Conservation (phyloP, 176 grass and related monocot genomes). For the Calamus simplicifolius region DNA sequence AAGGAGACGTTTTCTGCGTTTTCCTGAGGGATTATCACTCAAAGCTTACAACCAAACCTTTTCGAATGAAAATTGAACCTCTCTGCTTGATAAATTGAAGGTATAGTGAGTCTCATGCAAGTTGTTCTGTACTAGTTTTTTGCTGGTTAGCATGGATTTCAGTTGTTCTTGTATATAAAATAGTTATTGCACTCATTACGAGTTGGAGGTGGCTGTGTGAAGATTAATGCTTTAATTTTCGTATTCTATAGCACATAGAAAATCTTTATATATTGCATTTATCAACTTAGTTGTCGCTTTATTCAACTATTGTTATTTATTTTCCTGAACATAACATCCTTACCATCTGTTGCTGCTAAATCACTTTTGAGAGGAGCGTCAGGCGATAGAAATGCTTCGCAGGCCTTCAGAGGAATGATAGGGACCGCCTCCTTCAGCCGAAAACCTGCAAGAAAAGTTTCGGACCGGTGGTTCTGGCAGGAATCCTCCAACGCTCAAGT, state of each 20-base stretch:
- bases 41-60: constrained; percentile 74
- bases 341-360: constrained; percentile 5
- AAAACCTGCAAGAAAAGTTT: no score
- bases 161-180: constrained; percentile 90
- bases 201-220: constrained; percentile 40
- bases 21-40: constrained; percentile 82
- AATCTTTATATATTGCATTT: no score
- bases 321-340: not conserved
- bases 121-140: not conserved
- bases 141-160: not conserved
- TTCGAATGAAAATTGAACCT: constrained; percentile 75
- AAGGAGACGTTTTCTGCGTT: constrained; percentile 86
- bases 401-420: no score
- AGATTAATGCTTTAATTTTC: no score
- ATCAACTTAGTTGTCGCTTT: no score
- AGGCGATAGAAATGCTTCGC: no score
- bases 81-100: constrained; percentile 68
- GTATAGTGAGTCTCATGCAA: constrained; percentile 20
- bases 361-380: no score
- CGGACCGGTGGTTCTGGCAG: no score
- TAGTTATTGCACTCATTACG: constrained; percentile 74
- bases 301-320: not conserved
- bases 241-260: no score
- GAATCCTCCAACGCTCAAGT: no score
- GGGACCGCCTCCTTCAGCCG: no score